Base-by-base conservation (phyloP, 208 protist genomes). In the Trypanosoma platydactyli region DNA sequence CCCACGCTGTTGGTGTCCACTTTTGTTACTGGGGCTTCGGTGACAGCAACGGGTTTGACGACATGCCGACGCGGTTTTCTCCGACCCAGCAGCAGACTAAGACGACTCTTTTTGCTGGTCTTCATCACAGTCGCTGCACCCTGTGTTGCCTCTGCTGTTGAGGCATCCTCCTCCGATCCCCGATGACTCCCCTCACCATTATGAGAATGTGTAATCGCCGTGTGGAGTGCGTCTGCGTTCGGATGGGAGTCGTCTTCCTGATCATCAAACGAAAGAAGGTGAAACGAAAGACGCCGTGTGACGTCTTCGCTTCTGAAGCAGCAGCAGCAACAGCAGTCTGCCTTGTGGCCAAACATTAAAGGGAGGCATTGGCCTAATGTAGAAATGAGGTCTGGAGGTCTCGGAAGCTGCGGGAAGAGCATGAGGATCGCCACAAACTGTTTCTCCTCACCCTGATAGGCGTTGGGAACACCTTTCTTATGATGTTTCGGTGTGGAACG, bases 361-460 rank as follows among this genome's bases (percentile, higher is more conserved):
- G 58, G 40, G 33, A 64, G 6, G 35, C 40, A 44, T 41, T n/a
- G 13, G 9, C 35, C 25, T 2, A 64, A 50, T 30, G n/a, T 50
- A 18, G 1, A 16, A 9, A 53, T 53, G 30, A 64, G 11, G 5
- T 50, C 20, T 24, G 44, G 44, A 33, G 38, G 45, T 25, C 40
- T 12, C 6, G 58, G 58, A 22, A 64, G 27, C 6, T 40, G 44
- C 24, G 7, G 44, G 53, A 64, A 64, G 30, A 64, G 24, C 58
- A 64, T 49, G 11, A 64, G 45, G 20, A 64, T 16, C 15, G 58
- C 41, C 16, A 16, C 30, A 45, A 20, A n/a, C 1, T 11, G 4
- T 1, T 57, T n/a, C 3, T 57, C 33, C 9, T 9, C 33, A 38
- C 33, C 3, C 33, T 38, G 33, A 9, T 11, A 11, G 33, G 5